Base-by-base conservation (phyloP, 768 basidiomycete species). In the Brasilioporus rufonigricans region DNA sequence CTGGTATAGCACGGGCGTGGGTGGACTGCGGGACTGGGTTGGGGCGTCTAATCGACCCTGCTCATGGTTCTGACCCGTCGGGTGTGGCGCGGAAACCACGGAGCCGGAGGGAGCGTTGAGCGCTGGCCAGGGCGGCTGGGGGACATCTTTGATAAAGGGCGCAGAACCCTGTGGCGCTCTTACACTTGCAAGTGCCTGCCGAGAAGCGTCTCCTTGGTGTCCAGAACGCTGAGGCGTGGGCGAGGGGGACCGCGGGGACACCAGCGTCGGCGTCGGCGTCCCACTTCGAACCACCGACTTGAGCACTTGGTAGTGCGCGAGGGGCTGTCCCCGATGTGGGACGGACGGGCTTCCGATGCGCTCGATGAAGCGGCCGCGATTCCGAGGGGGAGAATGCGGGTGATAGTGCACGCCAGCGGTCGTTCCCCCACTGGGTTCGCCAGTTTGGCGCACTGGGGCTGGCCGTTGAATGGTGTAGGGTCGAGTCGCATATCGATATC, bases 401-500 rank as follows among this genome's bases (percentile, higher is more conserved):
- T 31, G 52, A 24, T 35, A 13, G 24, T 57, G 38, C 23, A 21
- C 24, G 11, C 43, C 45, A 36, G 38, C 11, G 4, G 27, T 21
- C 19, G 18, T 40, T 38, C 47, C 55, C 44, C 41, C 47, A 31
- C 7, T 33, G 14, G 65, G 61, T 19, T 60, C 68, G 8, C 59
- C 61, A 19, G 45, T 21, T 12, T 60, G 67, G 21, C 66, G 68
- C 3, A 59, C 61, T 7, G 68, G 68, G 6, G 60, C 44, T 26
- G 69, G 69, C 59, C 69, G 55, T 18, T n/a, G 58, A 19, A 61
- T 36, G 48, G 57, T 57, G 50, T 69, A 63, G 0, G 69, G 70
- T 8, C 62, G 66, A 13, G 48, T 38, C 27, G 61, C 56, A 41
- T 59, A 58, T 1, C 54, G 16, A 24, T 65, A 59, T 26, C 60